Base-by-base conservation (phyloP, 2,329 filamentous ascomycete genomes). In the Aspergillus arachidicola region DNA sequence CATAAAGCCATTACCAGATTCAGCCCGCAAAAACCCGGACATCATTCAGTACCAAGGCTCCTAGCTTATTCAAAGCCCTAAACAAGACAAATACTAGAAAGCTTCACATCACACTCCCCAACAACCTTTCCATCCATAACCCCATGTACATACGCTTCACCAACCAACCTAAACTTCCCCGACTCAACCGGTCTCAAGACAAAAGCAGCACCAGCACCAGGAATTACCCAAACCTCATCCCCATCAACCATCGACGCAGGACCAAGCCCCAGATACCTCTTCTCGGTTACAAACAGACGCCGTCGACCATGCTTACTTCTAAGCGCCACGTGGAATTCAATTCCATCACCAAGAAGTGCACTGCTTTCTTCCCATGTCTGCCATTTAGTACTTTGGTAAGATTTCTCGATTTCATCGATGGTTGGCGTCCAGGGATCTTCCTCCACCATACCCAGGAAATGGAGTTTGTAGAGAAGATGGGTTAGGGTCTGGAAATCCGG, bases 221-320 rank as follows among this genome's bases (percentile, higher is more conserved):
- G 43, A 21, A 61, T 28, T 6, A 61, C 30, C 59, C 59, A 61
- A 2, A 61, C 30, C 41, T 61, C 48, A 14, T 61, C 59, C 28
- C 59, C 59, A 26, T 57, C 53, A 2, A 16, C 41, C 59, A 61
- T 57, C 21, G 51, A 30, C 16, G 59, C 50, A 2, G 59, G 59
- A 19, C 59, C 59, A 19, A 61, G 19, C 7, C 59, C 59, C 2
- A 61, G 38, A 50, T 50, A 50, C 11, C 59, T 30, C 41, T 50
- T 48, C 11, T 26, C 38, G 23, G 59, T 61, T 19, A 61, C 53
- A 50, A 61, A 61, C 28, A 61, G 41, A 41, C 53, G 30, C 19
- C 59, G 59, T n/a, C 53, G 30, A n/a, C 59, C 59, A 36, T 48
- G 59, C 32, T 48, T 57, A 11, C 30, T 46, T 10, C 50, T 30